phyloP scores from a whole-genome alignment of 495 filamentous ascomycete species.

The Lophiotrema nucula region DNA sequence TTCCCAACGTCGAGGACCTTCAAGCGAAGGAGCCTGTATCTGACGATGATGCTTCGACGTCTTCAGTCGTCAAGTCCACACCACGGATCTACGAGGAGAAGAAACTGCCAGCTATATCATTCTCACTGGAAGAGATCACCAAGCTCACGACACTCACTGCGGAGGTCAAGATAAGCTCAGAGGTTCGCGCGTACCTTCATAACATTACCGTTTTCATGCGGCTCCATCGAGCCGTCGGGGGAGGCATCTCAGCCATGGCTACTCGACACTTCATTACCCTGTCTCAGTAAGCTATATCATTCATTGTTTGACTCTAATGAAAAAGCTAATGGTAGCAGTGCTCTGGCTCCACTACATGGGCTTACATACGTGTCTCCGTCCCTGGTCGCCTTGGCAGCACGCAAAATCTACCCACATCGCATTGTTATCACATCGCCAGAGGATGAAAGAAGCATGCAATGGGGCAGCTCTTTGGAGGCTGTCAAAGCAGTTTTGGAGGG shows the following conservation, averaged over 20 bases:
- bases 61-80: constrained; percentile 26
- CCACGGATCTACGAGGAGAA: not conserved
- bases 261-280: constrained; percentile 73
- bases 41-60: constrained; percentile 34
- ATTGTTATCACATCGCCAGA: constrained; percentile 66
- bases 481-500: constrained; percentile 65
- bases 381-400: constrained; percentile 76
- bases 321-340: constrained; percentile 39
- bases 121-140: constrained; percentile 45
- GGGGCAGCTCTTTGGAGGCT: constrained; percentile 76
- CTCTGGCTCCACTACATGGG: constrained; percentile 79
- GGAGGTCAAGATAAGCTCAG: constrained; percentile 52
- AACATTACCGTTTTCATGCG: constrained; percentile 84
- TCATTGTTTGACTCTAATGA: not conserved
- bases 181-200: constrained; percentile 76
- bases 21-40: constrained; percentile 36
- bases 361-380: constrained; percentile 80
- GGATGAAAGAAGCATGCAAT: constrained; percentile 85
- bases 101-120: constrained; percentile 9
- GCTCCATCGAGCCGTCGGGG: constrained; percentile 76
- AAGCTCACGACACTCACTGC: constrained; percentile 43
- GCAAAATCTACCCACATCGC: constrained; percentile 85
- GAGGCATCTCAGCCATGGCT: constrained; percentile 72
- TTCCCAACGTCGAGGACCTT: constrained; percentile 66
- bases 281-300: constrained; percentile 50